Evolutionary conservation across 129 eudicot genomes (phyloP).

Genomic region (Artemisia argyi): DNA sequence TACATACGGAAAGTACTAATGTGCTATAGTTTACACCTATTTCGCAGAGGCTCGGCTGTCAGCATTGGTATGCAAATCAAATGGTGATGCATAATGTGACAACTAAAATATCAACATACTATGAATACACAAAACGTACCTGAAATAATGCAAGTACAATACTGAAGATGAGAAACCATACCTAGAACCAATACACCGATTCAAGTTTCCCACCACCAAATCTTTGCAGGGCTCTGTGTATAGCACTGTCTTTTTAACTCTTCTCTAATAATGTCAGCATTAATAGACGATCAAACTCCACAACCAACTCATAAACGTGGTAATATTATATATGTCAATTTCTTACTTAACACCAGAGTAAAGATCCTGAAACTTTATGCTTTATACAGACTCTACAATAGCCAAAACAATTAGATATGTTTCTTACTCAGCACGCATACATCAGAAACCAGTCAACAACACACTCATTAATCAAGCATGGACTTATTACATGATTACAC

Average conservation of each 20-base stretch:
- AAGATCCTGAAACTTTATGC: slow-evolving; percentile 16
- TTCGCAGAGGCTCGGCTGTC: too few species aligned
- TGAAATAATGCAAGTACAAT: too few species aligned
- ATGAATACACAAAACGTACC: too few species aligned
- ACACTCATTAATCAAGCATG: not conserved
- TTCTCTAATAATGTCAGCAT: not conserved
- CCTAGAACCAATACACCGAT: not conserved
- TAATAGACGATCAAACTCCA: slow-evolving; percentile 12
- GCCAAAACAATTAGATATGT: not conserved
- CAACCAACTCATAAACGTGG: slow-evolving; percentile 15
- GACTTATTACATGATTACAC: slow-evolving; percentile 65
- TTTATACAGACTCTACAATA: slow-evolving; percentile 21
- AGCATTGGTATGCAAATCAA: too few species aligned
- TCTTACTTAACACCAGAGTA: slow-evolving; percentile 6
- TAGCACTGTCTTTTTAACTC: not conserved
- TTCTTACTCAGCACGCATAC: slow-evolving; percentile 3
- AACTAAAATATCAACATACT: too few species aligned
- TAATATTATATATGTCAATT: not conserved
- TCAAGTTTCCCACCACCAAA: not conserved
- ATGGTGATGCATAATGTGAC: too few species aligned
- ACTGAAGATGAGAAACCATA: too few species aligned
- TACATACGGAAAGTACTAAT: not conserved
- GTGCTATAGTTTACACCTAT: not conserved
- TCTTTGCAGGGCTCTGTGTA: not conserved
- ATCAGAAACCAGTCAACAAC: not conserved